These are phyloP conservation scores for Pseudognaphalium luteoalbum DNA, from an alignment of 129 eudicot species.

Conservation along the genomic window DNA sequence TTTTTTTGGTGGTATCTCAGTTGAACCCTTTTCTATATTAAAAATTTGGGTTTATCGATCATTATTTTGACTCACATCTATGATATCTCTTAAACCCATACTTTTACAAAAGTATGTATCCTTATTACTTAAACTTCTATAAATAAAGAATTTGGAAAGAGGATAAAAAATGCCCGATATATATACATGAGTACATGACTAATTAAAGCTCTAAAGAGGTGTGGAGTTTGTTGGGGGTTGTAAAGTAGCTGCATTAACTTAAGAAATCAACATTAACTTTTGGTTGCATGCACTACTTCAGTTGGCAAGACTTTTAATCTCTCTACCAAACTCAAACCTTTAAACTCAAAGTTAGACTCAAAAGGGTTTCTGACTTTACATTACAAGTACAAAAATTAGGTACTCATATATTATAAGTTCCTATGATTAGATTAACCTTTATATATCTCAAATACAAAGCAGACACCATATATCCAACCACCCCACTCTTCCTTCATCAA, in stretches of 20 bases:
- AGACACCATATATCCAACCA: conserved; percentile 20
- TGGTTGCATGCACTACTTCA: conserved; percentile 42
- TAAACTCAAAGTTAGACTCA: conserved; percentile 35
- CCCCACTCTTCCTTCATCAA: conserved; percentile 19
- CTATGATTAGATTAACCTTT: conserved; percentile 4
- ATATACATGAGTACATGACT: too few relatives aligned
- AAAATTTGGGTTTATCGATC: too few relatives aligned
- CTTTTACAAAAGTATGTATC: background rate
- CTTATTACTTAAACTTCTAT: background rate
- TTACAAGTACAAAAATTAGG: conserved; percentile 31
- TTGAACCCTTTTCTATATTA: too few relatives aligned
- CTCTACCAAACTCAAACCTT: conserved; percentile 46
- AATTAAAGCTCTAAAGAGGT: conserved; percentile 24
- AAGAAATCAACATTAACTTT: conserved; percentile 42
- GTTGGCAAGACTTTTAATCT: conserved; percentile 38
- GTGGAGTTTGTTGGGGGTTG: conserved; percentile 42
- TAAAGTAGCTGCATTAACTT: conserved; percentile 41
- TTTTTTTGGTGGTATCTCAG: too few relatives aligned
- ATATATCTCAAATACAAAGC: conserved; percentile 38
- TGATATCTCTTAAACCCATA: background rate
- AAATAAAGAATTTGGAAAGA: background rate
- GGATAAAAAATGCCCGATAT: background rate
- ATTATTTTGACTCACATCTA: too few relatives aligned
- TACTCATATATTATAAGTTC: conserved; percentile 21
- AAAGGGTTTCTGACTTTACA: conserved; percentile 46